Evolutionary conservation across 2,329 filamentous ascomycete genomes (phyloP), one percentile per base, ranked within the genome.

Genomic region (Cladophialophora psammophila): DNA sequence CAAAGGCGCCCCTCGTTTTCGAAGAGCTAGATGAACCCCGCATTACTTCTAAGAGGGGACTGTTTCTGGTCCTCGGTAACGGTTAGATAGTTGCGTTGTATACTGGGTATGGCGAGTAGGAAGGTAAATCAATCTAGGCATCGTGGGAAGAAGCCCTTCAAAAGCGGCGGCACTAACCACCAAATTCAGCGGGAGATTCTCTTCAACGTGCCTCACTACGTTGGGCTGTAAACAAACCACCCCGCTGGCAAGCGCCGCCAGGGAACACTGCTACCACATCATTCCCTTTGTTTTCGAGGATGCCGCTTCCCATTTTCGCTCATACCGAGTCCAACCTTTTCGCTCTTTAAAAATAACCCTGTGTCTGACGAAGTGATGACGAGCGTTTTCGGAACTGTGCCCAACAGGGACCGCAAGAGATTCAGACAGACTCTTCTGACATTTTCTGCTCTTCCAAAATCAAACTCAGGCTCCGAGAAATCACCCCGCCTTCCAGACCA

Each of bases 61-160:
- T 65, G 63, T 60, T 63, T 56, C 53, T 63, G 52, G 52, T 56
- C 52, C 60, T 50, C 34, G 45, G 60, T 63, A 10, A 63, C 48
- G 60, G 60, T 45, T 36, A 3, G 7, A 38, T 60, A 35, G 15
- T 52, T 15, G 13, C 18, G 15, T n/a, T 10, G 58, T n/a, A 8
- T 36, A n/a, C n/a, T n/a, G n/a, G n/a, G n/a, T n/a, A 5, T 10
- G 7, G 26, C 18, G 52, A 26, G 26, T 26, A 3, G 26, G 26
- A 26, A 26, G 52, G 9, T 2, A 55, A 38, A 6, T 34, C 36
- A 38, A 60, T 31, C 18, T 13, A 52, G 58, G 36, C 58, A 10
- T 45, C n/a, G 26, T 18, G 58, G 40, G 36, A 60, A 60, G 58
- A 50, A 52, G 18, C n/a, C 36, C 42, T 42, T 20, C 58, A 60